Percentiles rank a stretch among this genome's conserved stretches.
Evolutionary conservation across 257 asterid genomes (phyloP).

Genomic region (Solanum paucissectum): DNA sequence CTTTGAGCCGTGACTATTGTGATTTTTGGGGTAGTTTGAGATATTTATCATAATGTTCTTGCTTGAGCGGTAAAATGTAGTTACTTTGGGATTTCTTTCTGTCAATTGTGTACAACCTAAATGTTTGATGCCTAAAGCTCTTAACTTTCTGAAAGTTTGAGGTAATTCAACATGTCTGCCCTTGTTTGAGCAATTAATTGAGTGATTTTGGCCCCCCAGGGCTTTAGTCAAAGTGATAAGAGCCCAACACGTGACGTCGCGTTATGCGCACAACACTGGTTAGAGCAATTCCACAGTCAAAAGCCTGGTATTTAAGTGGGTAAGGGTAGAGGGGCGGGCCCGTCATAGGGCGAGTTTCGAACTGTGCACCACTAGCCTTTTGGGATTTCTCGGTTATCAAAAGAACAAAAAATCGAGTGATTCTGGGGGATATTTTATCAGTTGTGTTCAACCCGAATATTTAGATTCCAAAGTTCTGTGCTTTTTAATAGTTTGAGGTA

Average conservation of each 20-base stretch:
- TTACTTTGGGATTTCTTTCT: neutral
- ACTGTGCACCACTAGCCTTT: neutral
- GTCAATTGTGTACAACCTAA: neutral
- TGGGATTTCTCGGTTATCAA: neutral
- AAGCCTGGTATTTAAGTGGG: neutral
- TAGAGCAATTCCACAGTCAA: neutral
- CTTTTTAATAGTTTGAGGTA: slow-evolving; percentile 37
- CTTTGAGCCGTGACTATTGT: neutral
- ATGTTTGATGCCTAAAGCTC: neutral
- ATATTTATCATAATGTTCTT: neutral
- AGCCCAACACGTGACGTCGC: neutral
- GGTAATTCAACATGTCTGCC: neutral
- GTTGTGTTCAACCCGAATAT: slow-evolving; percentile 1
- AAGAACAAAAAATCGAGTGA: neutral
- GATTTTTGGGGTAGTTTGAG: neutral
- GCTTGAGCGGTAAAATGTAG: neutral
- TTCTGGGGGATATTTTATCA: slow-evolving; percentile 8
- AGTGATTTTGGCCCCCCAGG: neutral
- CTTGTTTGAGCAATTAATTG: neutral
- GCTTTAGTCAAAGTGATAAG: neutral
- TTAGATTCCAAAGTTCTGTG: slow-evolving; percentile 9
- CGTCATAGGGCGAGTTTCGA: neutral
- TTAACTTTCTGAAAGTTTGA: neutral
- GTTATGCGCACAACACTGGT: neutral
- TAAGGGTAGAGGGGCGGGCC: neutral